Base-by-base conservation (phyloP, 2,329 filamentous ascomycete species). In the Didymella exigua region DNA sequence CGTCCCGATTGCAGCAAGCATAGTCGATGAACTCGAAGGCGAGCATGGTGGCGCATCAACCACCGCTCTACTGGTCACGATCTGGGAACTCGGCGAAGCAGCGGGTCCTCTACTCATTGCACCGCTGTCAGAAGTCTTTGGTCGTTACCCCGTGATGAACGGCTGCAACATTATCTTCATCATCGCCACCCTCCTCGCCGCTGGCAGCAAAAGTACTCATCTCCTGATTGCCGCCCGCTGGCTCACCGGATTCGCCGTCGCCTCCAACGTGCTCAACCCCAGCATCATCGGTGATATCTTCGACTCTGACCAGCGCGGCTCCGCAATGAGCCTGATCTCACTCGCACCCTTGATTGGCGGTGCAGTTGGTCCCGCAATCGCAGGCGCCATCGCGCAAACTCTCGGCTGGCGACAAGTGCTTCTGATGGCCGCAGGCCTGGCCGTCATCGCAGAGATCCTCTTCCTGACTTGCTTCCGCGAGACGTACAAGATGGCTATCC, bases 221-320 rank as follows among this genome's bases (percentile, higher is more conserved):
- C 50, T 79, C 4, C 70, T 81, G 54, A 79, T 81, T 44, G 69
- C 69, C 8, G 73, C 76, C 0, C 62, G 79, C 33, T 77, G 76
- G 60, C 71, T 82, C 54, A 78, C 79, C 37, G 76, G 77, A 34
- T 60, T 76, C 27, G 72, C 76, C 36, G 78, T 81, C 5, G 74
- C 77, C 18, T 75, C 76, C 4, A 78, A 86, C 59, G 85, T 87
- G 8, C 76, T 89, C 16, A 85, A 82, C 58, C 86, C 86, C 0
- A 83, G 85, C 21, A 84, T 88, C 47, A 80, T 88, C 16, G 86
- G 85, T 21, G 86, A 88, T 66, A 82, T 88, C 59, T 87, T 87
- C 65, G 70, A 75, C 2, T 75, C 79, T 0, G 85, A 87, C 50
- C 75, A 83, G 66, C 77, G 85, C 14, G 86, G 85, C 21, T 78